Conservation (phyloP, 768 basidiomycete genomes). For the Stropharia rugosoannulata region DNA sequence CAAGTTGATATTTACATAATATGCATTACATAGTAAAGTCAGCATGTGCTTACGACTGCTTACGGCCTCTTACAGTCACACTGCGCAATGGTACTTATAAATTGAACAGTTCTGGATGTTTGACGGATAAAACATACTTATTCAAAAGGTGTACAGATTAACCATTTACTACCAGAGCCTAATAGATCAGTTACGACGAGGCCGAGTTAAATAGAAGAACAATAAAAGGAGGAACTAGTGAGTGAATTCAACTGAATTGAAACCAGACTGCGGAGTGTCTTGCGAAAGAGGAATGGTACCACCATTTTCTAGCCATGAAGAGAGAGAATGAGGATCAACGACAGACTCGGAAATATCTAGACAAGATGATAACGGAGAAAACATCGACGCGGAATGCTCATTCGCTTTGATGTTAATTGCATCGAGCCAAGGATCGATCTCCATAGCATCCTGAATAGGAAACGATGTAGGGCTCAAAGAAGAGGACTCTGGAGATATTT, state of each 20-base stretch:
- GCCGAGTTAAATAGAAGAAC: background rate
- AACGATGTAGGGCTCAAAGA: constrained; percentile 26
- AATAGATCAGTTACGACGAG: background rate
- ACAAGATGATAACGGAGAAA: constrained; percentile 17
- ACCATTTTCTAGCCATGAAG: too few relatives aligned
- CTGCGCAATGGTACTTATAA: too few relatives aligned
- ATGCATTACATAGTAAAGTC: background rate
- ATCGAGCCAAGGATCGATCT: constrained; percentile 33
- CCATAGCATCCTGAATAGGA: constrained; percentile 19
- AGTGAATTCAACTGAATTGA: too few relatives aligned
- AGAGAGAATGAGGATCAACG: constrained; percentile 28
- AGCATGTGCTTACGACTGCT: too few relatives aligned
- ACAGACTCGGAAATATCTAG: constrained; percentile 20
- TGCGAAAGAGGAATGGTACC: too few relatives aligned
- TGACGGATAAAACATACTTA: background rate
- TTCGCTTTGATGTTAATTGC: background rate
- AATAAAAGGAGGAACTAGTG: too few relatives aligned
- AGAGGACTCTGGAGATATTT: constrained; percentile 43
- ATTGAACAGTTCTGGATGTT: background rate
- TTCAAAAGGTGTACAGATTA: background rate
- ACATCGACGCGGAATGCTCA: constrained; percentile 10
- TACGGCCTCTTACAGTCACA: too few relatives aligned
- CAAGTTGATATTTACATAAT: background rate
- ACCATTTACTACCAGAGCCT: background rate
- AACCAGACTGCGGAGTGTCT: too few relatives aligned